Evolutionary conservation across 306 rosid species (phyloP).

Genomic region (Dryas alaskensis): DNA sequence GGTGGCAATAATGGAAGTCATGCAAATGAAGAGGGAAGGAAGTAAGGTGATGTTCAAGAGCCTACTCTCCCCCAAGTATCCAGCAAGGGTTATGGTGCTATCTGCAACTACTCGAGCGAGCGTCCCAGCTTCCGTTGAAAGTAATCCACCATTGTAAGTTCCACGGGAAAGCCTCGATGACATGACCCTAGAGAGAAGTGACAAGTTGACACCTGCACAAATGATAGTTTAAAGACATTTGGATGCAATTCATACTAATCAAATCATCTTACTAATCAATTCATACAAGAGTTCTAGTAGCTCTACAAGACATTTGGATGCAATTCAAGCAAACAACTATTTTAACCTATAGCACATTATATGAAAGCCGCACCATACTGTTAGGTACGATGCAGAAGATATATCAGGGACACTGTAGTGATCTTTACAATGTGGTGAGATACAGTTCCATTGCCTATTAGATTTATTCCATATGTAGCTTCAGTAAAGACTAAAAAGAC

Average conservation of each 20-base stretch:
- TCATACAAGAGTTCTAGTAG: too few relatives aligned
- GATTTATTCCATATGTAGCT: neutral
- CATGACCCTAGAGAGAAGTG: constrained; percentile 95
- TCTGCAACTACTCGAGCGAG: constrained; percentile 93
- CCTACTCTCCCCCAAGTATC: constrained; percentile 63
- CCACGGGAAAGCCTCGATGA: constrained; percentile 97
- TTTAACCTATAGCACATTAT: too few relatives aligned
- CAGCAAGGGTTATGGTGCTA: constrained; percentile 81
- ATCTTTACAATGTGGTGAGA: neutral
- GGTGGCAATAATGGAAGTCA: constrained; percentile 79
- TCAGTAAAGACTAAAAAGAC: neutral
- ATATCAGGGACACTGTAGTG: too few relatives aligned
- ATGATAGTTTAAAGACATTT: neutral
- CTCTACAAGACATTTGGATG: too few relatives aligned
- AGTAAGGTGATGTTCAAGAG: constrained; percentile 77
- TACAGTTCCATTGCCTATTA: neutral
- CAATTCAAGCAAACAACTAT: too few relatives aligned
- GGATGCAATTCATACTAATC: too few relatives aligned
- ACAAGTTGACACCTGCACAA: constrained; percentile 80
- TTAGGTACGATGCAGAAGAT: too few relatives aligned
- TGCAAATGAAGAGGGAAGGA: constrained; percentile 79
- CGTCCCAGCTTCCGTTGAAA: constrained; percentile 96
- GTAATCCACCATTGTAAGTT: constrained; percentile 83
- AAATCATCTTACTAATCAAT: too few relatives aligned
- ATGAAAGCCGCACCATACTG: too few relatives aligned